phyloP scores from a whole-genome alignment of 2,329 filamentous ascomycete species.

The Chaetomium globosum region DNA sequence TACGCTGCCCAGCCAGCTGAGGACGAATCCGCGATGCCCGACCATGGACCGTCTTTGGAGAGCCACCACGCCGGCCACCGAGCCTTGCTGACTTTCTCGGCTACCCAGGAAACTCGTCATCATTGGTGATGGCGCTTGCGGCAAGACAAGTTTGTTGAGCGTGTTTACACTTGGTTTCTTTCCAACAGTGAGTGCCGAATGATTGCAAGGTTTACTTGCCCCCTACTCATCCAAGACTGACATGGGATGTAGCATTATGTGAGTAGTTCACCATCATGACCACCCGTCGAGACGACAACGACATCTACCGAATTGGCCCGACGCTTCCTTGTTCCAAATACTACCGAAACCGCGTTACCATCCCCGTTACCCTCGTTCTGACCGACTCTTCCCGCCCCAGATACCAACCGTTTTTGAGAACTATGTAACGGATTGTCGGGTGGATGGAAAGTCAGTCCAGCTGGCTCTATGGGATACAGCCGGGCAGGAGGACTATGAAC shows the following conservation, averaged over 20 bases:
- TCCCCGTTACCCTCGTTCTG: constrained; percentile 4
- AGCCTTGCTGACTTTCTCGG: constrained; percentile 17
- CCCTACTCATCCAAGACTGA: constrained; percentile 19
- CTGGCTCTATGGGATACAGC: constrained; percentile 99
- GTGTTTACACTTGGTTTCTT: constrained; percentile 99
- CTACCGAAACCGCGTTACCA: not conserved
- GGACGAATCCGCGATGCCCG: constrained; percentile 5
- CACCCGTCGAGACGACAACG: not conserved
- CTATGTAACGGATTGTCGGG: constrained; percentile 97
- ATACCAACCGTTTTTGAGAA: constrained; percentile 99
- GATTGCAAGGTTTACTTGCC: too few species aligned
- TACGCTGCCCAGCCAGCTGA: constrained; percentile 30
- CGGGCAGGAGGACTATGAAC: constrained; percentile 97
- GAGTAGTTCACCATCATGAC: constrained; percentile 41
- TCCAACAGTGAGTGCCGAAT: constrained; percentile 73
- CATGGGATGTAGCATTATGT: constrained; percentile 60
- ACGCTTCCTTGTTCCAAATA: not conserved
- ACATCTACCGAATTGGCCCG: constrained; percentile 10
- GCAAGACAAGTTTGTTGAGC: constrained; percentile 95
- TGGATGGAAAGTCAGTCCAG: constrained; percentile 98
- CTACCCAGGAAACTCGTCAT: constrained; percentile 84
- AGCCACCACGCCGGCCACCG: constrained; percentile 16
- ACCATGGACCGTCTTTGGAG: not conserved
- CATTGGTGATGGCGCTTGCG: constrained; percentile 95
- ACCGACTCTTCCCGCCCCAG: constrained; percentile 46